Conservation (phyloP, 805 yeast species). For the Lipomyces lipofer region DNA sequence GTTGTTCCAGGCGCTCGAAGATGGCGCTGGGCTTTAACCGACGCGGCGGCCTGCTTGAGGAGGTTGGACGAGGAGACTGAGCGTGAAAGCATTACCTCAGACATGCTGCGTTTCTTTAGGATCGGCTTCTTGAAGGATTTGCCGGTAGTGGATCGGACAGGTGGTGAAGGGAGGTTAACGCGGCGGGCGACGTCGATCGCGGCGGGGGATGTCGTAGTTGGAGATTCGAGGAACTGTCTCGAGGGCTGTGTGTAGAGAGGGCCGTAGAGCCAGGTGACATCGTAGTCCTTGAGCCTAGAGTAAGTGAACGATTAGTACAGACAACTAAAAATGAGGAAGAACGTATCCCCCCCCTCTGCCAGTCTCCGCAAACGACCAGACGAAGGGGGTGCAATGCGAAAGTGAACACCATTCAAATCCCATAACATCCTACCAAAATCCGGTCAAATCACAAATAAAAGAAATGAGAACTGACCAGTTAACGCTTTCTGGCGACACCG, state of each 20-base stretch:
- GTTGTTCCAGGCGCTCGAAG: constrained; percentile 29
- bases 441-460: not conserved
- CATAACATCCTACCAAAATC: too few species aligned
- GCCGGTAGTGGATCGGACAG: constrained; percentile 15
- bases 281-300: constrained; percentile 73
- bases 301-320: not conserved
- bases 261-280: constrained; percentile 97
- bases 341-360: not conserved
- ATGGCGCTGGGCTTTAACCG: constrained; percentile 26
- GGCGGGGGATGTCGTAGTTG: not conserved
- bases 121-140: constrained; percentile 65
- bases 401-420: not conserved
- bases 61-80: constrained; percentile 29
- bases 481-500: constrained; percentile 86
- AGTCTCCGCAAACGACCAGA: not conserved
- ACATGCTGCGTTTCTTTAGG: constrained; percentile 79
- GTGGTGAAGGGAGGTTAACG: constrained; percentile 17
- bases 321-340: not conserved
- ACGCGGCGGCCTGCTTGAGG: constrained; percentile 30
- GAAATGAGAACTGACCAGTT: constrained; percentile 59
- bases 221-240: constrained; percentile 14
- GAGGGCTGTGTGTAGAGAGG: constrained; percentile 50
- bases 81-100: constrained; percentile 66
- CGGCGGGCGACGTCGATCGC: constrained; percentile 2
- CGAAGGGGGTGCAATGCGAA: not conserved